Evolutionary conservation across 2,329 filamentous ascomycete species (phyloP).

Genomic region (Trichothecium roseum): DNA sequence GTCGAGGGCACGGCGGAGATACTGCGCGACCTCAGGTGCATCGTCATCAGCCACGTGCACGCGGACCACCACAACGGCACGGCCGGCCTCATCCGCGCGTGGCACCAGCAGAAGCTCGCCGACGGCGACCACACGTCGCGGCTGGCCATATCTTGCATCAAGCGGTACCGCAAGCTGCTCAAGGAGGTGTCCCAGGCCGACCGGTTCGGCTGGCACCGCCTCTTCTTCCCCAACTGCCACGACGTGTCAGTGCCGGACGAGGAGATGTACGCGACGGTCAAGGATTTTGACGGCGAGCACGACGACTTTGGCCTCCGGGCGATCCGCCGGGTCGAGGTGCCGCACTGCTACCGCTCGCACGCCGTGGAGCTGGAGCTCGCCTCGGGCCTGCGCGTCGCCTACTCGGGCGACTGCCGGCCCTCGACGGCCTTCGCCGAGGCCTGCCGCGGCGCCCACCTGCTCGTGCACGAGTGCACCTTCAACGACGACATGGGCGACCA

Average conservation of each 20-base stretch:
- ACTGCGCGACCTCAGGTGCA: slow-evolving; percentile 64
- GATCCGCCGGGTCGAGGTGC: slow-evolving; percentile 57
- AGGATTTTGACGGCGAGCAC: slow-evolving; percentile 17
- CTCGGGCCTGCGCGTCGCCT: slow-evolving; percentile 75
- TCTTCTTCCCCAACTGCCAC: slow-evolving; percentile 24
- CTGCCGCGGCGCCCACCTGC: slow-evolving; percentile 65
- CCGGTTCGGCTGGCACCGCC: slow-evolving; percentile 56
- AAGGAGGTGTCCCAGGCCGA: slow-evolving; percentile 72
- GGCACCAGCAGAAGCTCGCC: slow-evolving; percentile 47
- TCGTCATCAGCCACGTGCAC: slow-evolving; percentile 94
- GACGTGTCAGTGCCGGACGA: neutral
- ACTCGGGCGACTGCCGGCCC: slow-evolving; percentile 89
- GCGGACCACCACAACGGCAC: slow-evolving; percentile 92
- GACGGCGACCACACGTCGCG: slow-evolving; percentile 24
- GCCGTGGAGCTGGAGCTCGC: slow-evolving; percentile 71
- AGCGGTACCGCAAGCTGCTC: slow-evolving; percentile 65
- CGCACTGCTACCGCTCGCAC: slow-evolving; percentile 71
- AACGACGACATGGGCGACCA: slow-evolving; percentile 73
- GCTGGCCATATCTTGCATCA: slow-evolving; percentile 59
- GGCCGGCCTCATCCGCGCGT: slow-evolving; percentile 69
- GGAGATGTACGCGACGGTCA: slow-evolving; percentile 6
- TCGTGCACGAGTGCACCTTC: slow-evolving; percentile 95
- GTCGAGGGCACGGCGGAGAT: slow-evolving; percentile 56
- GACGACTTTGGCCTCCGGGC: slow-evolving; percentile 50
- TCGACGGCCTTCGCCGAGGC: slow-evolving; percentile 58